phyloP scores from a whole-genome alignment of 2,329 filamentous ascomycete genomes.

The Xylaria polymorpha region DNA sequence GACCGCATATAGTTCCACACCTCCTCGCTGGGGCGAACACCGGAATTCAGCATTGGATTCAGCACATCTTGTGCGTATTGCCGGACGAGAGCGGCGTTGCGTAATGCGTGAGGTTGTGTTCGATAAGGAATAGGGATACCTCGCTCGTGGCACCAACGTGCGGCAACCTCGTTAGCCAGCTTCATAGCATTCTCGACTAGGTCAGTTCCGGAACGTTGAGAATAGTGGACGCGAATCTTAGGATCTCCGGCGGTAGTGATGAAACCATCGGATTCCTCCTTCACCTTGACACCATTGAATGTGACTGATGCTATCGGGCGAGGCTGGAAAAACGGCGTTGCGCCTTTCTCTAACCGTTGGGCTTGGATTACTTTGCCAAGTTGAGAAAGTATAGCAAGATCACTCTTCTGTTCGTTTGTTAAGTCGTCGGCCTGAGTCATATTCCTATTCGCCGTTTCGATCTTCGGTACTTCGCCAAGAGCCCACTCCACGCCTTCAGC shows the following conservation, averaged over 20 bases:
- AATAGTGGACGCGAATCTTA: slow-evolving; percentile 59
- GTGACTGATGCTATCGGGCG: slow-evolving; percentile 58
- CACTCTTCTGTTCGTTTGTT: slow-evolving; percentile 55
- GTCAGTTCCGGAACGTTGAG: slow-evolving; percentile 46
- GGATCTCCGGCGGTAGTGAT: slow-evolving; percentile 60
- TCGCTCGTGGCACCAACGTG: slow-evolving; percentile 68
- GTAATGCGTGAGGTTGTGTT: slow-evolving; percentile 57
- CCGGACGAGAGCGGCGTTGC: slow-evolving; percentile 54
- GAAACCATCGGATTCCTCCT: slow-evolving; percentile 43
- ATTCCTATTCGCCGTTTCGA: slow-evolving; percentile 51
- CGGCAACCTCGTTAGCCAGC: slow-evolving; percentile 70
- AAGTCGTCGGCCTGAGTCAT: slow-evolving; percentile 60
- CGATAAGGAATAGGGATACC: slow-evolving; percentile 70
- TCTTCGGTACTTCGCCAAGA: slow-evolving; percentile 50
- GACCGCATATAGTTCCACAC: slow-evolving; percentile 50
- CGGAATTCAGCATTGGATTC: slow-evolving; percentile 54
- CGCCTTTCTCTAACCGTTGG: slow-evolving; percentile 59
- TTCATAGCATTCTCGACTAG: slow-evolving; percentile 67
- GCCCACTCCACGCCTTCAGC: slow-evolving; percentile 31
- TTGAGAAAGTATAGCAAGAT: slow-evolving; percentile 60
- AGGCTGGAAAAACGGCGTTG: slow-evolving; percentile 61
- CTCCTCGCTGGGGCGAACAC: slow-evolving; percentile 49
- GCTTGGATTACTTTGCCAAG: slow-evolving; percentile 61
- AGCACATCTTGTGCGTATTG: slow-evolving; percentile 54
- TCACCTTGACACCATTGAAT: slow-evolving; percentile 52